Percentiles rank a stretch among this genome's conserved stretches.
phyloP scores from a whole-genome alignment of 345 rosid species.

The Eucalyptus pauciflora region DNA sequence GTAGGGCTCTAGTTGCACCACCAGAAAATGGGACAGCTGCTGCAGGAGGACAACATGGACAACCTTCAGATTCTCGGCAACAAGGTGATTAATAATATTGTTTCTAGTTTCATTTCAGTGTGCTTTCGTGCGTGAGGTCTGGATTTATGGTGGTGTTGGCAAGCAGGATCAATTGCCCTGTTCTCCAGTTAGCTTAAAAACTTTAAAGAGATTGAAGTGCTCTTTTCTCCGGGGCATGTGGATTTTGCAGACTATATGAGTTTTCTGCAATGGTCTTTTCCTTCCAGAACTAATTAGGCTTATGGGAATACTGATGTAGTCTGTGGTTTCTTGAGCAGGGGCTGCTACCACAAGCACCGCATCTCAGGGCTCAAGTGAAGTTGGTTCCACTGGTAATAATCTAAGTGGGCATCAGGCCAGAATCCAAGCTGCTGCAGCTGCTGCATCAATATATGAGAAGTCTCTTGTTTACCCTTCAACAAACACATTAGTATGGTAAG shows the following conservation, averaged over 20 bases:
- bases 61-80: slow-evolving; percentile 32
- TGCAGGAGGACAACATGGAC: slow-evolving; percentile 47
- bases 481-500: slow-evolving; percentile 55
- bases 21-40: slow-evolving; percentile 55
- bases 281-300: neutral
- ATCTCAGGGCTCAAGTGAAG: slow-evolving; percentile 34
- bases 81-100: slow-evolving; percentile 19
- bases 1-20: slow-evolving; percentile 86
- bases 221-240: neutral
- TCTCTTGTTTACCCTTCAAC: slow-evolving; percentile 78
- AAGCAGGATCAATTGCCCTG: neutral
- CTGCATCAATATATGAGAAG: slow-evolving; percentile 75
- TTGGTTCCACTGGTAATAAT: slow-evolving; percentile 15
- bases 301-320: neutral
- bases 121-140: neutral
- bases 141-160: neutral
- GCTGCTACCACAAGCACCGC: slow-evolving; percentile 24
- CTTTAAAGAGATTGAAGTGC: neutral
- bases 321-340: slow-evolving; percentile 14
- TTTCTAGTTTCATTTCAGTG: neutral
- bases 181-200: neutral
- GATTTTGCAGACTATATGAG: neutral
- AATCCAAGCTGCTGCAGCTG: slow-evolving; percentile 74
- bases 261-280: neutral
- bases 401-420: slow-evolving; percentile 62